These are phyloP conservation scores for Mollisia scopiformis DNA, from an alignment of 2,329 filamentous ascomycete genomes.

Conservation along the genomic window DNA sequence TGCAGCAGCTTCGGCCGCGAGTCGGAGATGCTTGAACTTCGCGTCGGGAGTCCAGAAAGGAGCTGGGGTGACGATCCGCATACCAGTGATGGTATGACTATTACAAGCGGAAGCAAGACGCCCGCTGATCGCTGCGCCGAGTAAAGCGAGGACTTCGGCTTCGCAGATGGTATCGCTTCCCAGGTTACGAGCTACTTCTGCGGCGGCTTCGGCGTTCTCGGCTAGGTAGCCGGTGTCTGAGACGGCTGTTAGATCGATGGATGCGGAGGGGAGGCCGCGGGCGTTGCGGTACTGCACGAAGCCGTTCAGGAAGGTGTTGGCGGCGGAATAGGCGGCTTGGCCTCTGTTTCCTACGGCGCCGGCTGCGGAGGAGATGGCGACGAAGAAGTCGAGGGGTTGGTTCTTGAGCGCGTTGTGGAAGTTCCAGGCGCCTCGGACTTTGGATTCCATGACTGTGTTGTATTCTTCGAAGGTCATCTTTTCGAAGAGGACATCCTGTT, in stretches of 20 bases:
- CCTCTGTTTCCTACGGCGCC: conserved; percentile 41
- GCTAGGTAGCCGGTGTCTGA: conserved; percentile 31
- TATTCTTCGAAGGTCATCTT: conserved; percentile 45
- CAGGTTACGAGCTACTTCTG: conserved; percentile 32
- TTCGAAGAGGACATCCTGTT: conserved; percentile 39
- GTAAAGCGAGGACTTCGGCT: conserved; percentile 56
- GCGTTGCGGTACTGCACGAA: conserved; percentile 35
- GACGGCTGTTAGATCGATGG: conserved; percentile 39
- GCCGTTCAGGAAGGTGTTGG: conserved; percentile 43
- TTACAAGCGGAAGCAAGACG: conserved; percentile 46
- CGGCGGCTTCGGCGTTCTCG: conserved; percentile 28
- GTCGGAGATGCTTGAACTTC: conserved; percentile 52
- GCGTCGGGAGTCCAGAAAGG: conserved; percentile 59
- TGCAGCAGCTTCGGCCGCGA: conserved; percentile 40
- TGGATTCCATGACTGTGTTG: conserved; percentile 40
- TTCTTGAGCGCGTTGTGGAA: conserved; percentile 31
- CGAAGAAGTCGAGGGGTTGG: conserved; percentile 45
- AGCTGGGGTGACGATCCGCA: conserved; percentile 48
- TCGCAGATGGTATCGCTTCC: conserved; percentile 50
- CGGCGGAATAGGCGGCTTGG: conserved; percentile 44
- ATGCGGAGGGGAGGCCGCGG: conserved; percentile 31
- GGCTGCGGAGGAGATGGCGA: conserved; percentile 43
- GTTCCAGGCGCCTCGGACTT: conserved; percentile 38
- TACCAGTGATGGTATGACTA: conserved; percentile 56
- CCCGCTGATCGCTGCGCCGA: conserved; percentile 54